Evolutionary conservation across 768 basidiomycete species (phyloP).

Genomic region (Austroboletus eburneus): DNA sequence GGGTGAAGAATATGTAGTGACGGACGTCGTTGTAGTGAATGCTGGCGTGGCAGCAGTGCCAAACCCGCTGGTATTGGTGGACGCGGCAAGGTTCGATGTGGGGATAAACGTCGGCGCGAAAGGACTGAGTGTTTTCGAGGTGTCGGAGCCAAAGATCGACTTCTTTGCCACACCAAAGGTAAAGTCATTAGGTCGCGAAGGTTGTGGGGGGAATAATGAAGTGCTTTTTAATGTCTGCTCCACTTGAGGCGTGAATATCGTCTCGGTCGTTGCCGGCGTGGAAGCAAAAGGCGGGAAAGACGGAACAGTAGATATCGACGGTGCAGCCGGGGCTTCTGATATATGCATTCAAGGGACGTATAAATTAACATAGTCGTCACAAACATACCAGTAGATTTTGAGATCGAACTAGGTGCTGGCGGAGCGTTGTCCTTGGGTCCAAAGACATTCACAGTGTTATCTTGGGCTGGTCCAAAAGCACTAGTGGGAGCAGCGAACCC

Average conservation of each 20-base stretch:
- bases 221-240: slow-evolving; percentile 1
- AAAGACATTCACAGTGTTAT: slow-evolving; percentile 7
- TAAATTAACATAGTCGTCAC: background rate
- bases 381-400: slow-evolving; percentile 13
- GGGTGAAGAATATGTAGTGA: background rate
- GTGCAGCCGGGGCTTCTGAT: background rate
- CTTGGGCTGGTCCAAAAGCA: slow-evolving; percentile 7
- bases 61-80: background rate
- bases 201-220: background rate
- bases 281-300: background rate
- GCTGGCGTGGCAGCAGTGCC: background rate
- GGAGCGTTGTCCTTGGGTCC: background rate
- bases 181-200: slow-evolving; percentile 1
- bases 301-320: background rate
- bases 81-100: background rate
- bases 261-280: background rate
- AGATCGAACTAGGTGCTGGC: background rate
- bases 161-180: background rate
- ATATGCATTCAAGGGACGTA: background rate
- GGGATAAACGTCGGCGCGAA: slow-evolving; percentile 18
- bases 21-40: background rate
- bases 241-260: background rate
- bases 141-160: slow-evolving; percentile 4
- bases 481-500: slow-evolving; percentile 2
- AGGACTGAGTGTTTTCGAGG: slow-evolving; percentile 15